These are phyloP conservation scores for Paramecium caudatum DNA, from an alignment of 73 alveolate genomes.

Conservation along the genomic window DNA sequence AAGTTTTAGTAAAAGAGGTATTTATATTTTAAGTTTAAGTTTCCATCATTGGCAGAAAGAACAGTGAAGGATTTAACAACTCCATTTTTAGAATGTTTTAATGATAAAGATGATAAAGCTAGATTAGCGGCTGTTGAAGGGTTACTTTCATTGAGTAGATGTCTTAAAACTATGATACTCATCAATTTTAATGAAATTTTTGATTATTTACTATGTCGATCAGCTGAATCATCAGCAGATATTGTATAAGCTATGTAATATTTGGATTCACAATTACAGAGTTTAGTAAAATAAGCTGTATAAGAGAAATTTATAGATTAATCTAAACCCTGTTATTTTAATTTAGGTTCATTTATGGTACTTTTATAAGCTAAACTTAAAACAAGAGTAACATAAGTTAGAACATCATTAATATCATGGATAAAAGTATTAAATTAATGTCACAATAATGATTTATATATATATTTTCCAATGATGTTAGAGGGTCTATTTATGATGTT, in stretches of 20 bases:
- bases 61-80: conserved; percentile 13
- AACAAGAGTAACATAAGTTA: background rate
- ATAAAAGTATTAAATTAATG: conserved; percentile 14
- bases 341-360: background rate
- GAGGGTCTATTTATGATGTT: conserved; percentile 67
- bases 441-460: conserved; percentile 40
- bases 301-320: background rate
- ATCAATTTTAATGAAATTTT: conserved; percentile 46
- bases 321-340: background rate
- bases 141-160: background rate
- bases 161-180: conserved; percentile 44
- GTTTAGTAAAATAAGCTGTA: background rate
- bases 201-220: background rate
- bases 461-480: conserved; percentile 10
- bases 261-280: background rate
- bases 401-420: conserved; percentile 46
- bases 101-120: conserved; percentile 50
- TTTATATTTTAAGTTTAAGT: background rate
- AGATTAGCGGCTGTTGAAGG: conserved; percentile 49
- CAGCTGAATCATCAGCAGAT: background rate
- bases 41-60: conserved; percentile 35
- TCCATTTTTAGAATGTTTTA: conserved; percentile 54
- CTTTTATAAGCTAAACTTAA: conserved; percentile 5
- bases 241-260: background rate
- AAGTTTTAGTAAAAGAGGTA: conserved; percentile 17